Evolutionary conservation across 768 basidiomycete species (phyloP).

Genomic region (Tulasnella sp.): DNA sequence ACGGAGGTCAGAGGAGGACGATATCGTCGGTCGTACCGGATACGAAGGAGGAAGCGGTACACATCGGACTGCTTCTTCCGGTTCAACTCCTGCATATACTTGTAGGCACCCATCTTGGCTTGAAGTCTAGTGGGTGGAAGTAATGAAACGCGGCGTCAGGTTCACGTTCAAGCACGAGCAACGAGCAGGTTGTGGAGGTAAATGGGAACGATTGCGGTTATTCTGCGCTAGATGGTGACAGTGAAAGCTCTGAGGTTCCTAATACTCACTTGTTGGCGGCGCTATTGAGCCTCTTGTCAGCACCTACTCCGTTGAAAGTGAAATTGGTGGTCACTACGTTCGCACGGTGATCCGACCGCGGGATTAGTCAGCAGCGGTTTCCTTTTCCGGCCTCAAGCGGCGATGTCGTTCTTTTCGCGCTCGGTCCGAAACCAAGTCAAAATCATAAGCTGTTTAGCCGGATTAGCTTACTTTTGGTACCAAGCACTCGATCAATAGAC

Average conservation of each 20-base stretch:
- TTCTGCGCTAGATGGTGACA: background rate
- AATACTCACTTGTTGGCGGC: background rate
- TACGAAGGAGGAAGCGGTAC: constrained; percentile 94
- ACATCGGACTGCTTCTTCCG: constrained; percentile 98
- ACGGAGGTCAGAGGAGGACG: background rate
- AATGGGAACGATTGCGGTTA: background rate
- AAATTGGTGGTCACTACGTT: background rate
- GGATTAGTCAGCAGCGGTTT: background rate
- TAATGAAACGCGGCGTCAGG: background rate
- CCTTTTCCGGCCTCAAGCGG: background rate
- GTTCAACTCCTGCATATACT: constrained; percentile 95
- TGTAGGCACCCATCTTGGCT: constrained; percentile 81
- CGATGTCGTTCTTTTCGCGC: background rate
- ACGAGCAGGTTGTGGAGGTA: background rate
- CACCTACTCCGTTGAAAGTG: background rate
- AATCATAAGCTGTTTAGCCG: background rate
- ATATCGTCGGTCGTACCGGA: constrained; percentile 51
- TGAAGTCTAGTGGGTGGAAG: background rate
- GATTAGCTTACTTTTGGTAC: background rate
- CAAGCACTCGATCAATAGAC: background rate
- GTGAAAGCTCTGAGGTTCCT: background rate
- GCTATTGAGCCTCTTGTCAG: background rate
- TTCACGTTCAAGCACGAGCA: background rate
- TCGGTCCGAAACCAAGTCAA: background rate
- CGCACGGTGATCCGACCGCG: background rate